Evolutionary conservation across 352 stramenopile genomes (phyloP).

Genomic region (Elongisporangium undulatum): DNA sequence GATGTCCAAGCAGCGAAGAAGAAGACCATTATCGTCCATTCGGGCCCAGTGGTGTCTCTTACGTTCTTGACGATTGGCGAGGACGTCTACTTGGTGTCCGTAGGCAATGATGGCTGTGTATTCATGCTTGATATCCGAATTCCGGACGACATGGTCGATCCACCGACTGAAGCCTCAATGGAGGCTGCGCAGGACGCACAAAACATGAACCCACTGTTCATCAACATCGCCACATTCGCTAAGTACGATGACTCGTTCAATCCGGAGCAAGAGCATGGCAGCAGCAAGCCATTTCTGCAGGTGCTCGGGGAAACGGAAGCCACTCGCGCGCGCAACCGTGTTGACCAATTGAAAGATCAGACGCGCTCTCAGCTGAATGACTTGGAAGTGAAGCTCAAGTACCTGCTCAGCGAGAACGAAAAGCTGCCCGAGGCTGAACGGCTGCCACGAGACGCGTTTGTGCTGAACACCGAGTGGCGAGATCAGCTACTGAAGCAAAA

Average conservation of each 20-base stretch:
- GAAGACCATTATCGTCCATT: slow-evolving; percentile 51
- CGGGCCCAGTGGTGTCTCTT: slow-evolving; percentile 51
- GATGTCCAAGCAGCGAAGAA: slow-evolving; percentile 68
- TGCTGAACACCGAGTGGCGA: slow-evolving; percentile 81
- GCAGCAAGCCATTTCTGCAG: slow-evolving; percentile 37
- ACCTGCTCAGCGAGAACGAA: slow-evolving; percentile 69
- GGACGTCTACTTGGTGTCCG: slow-evolving; percentile 53
- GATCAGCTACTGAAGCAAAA: slow-evolving; percentile 52
- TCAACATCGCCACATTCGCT: slow-evolving; percentile 55
- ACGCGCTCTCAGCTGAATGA: slow-evolving; percentile 60
- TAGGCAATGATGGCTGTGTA: slow-evolving; percentile 54
- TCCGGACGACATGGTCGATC: slow-evolving; percentile 15
- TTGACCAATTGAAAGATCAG: slow-evolving; percentile 62
- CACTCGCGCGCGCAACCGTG: slow-evolving; percentile 36
- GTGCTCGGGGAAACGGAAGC: slow-evolving; percentile 30
- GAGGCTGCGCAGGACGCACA: slow-evolving; percentile 1
- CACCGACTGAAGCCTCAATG: background rate
- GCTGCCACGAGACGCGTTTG: slow-evolving; percentile 85
- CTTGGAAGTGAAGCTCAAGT: slow-evolving; percentile 59
- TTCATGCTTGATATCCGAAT: slow-evolving; percentile 64
- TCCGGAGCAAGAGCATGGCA: slow-evolving; percentile 30
- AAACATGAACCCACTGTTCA: slow-evolving; percentile 49
- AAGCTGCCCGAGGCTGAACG: slow-evolving; percentile 58
- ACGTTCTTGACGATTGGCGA: slow-evolving; percentile 33
- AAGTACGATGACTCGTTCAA: slow-evolving; percentile 70